These are phyloP conservation scores for Fusarium sp. DNA, from an alignment of 2,329 filamentous ascomycete genomes.

Conservation along the genomic window DNA sequence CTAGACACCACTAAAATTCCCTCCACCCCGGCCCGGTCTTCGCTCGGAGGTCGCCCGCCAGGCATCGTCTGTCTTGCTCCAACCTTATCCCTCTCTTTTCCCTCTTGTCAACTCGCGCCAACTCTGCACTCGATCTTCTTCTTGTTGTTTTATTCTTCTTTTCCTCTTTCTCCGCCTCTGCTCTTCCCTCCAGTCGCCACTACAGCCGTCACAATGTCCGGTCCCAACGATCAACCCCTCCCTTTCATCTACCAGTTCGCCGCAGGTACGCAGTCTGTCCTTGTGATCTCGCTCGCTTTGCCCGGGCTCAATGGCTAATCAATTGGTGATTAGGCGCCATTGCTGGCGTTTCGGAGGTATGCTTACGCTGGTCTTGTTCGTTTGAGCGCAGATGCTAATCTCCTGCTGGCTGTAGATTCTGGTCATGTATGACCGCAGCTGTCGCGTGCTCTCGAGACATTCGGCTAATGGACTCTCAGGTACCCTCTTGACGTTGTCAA, in stretches of 20 bases:
- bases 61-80: conserved; percentile 10
- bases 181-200: conserved; percentile 7
- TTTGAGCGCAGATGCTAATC: conserved; percentile 39
- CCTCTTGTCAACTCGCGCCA: conserved; percentile 2
- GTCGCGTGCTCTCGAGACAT: conserved; percentile 32
- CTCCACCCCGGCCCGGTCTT: conserved; percentile 44
- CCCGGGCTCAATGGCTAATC: conserved; percentile 33
- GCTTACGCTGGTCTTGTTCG: conserved; percentile 42
- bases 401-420: conserved; percentile 69
- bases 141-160: not conserved
- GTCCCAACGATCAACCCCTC: conserved; percentile 73
- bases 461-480: conserved; percentile 62
- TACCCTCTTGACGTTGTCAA: conserved; percentile 99
- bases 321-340: conserved; percentile 73
- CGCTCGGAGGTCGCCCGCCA: conserved; percentile 38
- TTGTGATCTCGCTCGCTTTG: conserved; percentile 10
- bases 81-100: conserved; percentile 14
- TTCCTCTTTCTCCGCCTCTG: conserved; percentile 6
- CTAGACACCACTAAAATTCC: conserved; percentile 44
- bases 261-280: conserved; percentile 70
- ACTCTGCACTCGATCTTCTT: conserved; percentile 3
- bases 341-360: conserved; percentile 95
- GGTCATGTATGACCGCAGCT: conserved; percentile 71
- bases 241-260: conserved; percentile 96
- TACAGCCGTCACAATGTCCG: conserved; percentile 36